Percentiles rank a stretch among this genome's conserved stretches.
phyloP scores from a whole-genome alignment of 2,329 filamentous ascomycete species.

The Sporothrix phasma region DNA sequence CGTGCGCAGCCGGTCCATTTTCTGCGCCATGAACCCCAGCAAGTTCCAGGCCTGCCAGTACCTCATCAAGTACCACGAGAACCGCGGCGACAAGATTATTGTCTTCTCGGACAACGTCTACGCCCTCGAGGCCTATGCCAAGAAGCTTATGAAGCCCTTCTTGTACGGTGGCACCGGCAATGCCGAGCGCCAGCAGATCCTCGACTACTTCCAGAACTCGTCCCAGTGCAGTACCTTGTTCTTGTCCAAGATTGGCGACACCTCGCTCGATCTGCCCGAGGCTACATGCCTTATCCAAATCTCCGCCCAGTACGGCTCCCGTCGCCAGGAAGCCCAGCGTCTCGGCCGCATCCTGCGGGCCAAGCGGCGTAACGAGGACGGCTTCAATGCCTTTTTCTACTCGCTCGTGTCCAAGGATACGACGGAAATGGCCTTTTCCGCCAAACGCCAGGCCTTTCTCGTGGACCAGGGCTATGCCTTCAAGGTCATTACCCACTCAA shows the following conservation, averaged over 20 bases:
- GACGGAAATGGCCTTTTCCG: slow-evolving; percentile 95
- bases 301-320: slow-evolving; percentile 92
- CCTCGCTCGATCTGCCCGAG: slow-evolving; percentile 92
- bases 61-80: slow-evolving; percentile 95
- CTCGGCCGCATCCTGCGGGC: slow-evolving; percentile 87
- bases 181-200: slow-evolving; percentile 70
- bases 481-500: slow-evolving; percentile 95
- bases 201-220: slow-evolving; percentile 94
- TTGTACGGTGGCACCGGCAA: slow-evolving; percentile 87
- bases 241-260: slow-evolving; percentile 94
- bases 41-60: slow-evolving; percentile 98
- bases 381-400: slow-evolving; percentile 99
- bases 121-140: slow-evolving; percentile 75
- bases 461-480: slow-evolving; percentile 98
- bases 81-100: slow-evolving; percentile 91
- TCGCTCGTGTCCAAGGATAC: slow-evolving; percentile 95
- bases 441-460: slow-evolving; percentile 90
- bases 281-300: slow-evolving; percentile 96
- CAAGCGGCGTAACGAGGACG: slow-evolving; percentile 92
- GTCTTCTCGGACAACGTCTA: slow-evolving; percentile 98
- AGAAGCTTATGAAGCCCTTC: slow-evolving; percentile 74
- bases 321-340: slow-evolving; percentile 90
- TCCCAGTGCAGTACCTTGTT: slow-evolving; percentile 85
- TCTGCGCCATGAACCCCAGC: slow-evolving; percentile 95
- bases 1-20: slow-evolving; percentile 26